Percentiles rank a stretch among this genome's conserved stretches.
Evolutionary conservation across 78 protist species (phyloP).

Genomic region (Andalucia godoyi): DNA sequence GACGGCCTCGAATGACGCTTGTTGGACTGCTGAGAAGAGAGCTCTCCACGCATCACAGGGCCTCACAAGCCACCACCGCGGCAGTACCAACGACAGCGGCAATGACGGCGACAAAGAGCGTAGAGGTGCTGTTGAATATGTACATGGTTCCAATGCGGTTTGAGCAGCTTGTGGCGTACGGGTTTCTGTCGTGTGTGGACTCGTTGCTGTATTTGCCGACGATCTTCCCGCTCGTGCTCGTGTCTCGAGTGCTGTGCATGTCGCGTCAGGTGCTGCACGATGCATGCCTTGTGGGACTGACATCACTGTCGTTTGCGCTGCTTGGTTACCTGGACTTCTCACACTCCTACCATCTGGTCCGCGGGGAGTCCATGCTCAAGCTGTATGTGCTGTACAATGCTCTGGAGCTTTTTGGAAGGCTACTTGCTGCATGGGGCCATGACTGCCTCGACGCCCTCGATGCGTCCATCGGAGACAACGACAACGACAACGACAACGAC

Average conservation of each 20-base stretch:
- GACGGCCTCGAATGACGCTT: too few relatives aligned
- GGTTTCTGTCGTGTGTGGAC: slow-evolving; percentile 2
- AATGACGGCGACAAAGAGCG: too few relatives aligned
- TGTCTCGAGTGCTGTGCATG: neutral
- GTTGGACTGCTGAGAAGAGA: too few relatives aligned
- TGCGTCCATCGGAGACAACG: slow-evolving; percentile 2
- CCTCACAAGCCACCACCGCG: too few relatives aligned
- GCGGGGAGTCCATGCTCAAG: slow-evolving; percentile 72
- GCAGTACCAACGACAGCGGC: too few relatives aligned
- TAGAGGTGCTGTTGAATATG: too few relatives aligned
- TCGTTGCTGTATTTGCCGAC: neutral
- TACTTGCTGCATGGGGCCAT: slow-evolving; percentile 64
- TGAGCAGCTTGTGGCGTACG: neutral
- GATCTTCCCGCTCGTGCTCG: neutral
- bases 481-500: too few relatives aligned
- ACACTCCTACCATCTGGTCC: slow-evolving; percentile 55
- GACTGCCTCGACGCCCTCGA: slow-evolving; percentile 64
- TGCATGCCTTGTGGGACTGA: too few relatives aligned
- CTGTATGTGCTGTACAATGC: slow-evolving; percentile 75
- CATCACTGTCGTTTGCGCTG: too few relatives aligned
- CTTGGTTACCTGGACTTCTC: slow-evolving; percentile 19
- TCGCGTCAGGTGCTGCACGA: neutral
- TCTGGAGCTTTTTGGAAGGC: slow-evolving; percentile 56
- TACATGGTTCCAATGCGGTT: too few relatives aligned
- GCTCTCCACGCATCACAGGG: too few relatives aligned